A percentile compares a stretch with the other conserved stretches of the same genome.
Evolutionary conservation across 257 asterid species (phyloP).

Genomic region (Misopates orontium): DNA sequence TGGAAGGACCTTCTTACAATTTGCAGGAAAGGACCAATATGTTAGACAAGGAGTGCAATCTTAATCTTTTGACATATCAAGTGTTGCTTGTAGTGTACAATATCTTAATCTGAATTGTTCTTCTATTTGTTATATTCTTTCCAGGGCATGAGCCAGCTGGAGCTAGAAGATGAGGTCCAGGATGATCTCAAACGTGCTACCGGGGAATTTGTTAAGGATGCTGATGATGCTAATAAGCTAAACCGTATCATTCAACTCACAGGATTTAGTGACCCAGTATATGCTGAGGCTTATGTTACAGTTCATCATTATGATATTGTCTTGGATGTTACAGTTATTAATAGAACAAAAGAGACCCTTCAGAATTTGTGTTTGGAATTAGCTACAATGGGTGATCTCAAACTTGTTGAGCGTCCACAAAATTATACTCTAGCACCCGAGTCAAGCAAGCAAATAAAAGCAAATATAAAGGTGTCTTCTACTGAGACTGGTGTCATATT

Average conservation of each 20-base stretch:
- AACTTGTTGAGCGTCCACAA: slow-evolving; percentile 96
- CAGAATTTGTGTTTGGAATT: slow-evolving; percentile 92
- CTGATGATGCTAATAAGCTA: slow-evolving; percentile 79
- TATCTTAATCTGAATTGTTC: background rate
- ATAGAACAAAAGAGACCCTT: slow-evolving; percentile 94
- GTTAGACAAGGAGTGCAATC: slow-evolving; percentile 12
- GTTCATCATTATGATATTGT: slow-evolving; percentile 96
- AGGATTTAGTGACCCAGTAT: slow-evolving; percentile 94
- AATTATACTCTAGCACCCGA: slow-evolving; percentile 87
- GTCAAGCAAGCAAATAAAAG: slow-evolving; percentile 92
- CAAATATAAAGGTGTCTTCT: slow-evolving; percentile 94
- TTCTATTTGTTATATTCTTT: slow-evolving; percentile 19
- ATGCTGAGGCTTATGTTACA: slow-evolving; percentile 93
- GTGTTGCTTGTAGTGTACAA: slow-evolving; percentile 9
- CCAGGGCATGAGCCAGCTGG: slow-evolving; percentile 96
- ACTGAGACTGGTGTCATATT: slow-evolving; percentile 97
- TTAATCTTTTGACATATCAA: slow-evolving; percentile 12
- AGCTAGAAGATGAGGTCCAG: slow-evolving; percentile 88
- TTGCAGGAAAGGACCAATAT: background rate
- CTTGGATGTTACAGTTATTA: slow-evolving; percentile 84
- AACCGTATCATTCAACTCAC: slow-evolving; percentile 89
- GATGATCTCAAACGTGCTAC: slow-evolving; percentile 97
- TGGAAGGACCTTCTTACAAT: slow-evolving; percentile 1
- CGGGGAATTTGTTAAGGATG: slow-evolving; percentile 83
- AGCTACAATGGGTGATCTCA: slow-evolving; percentile 98